These are phyloP conservation scores for Yarrowia keelungensis DNA, from an alignment of 805 yeast genomes.

Conservation along the genomic window DNA sequence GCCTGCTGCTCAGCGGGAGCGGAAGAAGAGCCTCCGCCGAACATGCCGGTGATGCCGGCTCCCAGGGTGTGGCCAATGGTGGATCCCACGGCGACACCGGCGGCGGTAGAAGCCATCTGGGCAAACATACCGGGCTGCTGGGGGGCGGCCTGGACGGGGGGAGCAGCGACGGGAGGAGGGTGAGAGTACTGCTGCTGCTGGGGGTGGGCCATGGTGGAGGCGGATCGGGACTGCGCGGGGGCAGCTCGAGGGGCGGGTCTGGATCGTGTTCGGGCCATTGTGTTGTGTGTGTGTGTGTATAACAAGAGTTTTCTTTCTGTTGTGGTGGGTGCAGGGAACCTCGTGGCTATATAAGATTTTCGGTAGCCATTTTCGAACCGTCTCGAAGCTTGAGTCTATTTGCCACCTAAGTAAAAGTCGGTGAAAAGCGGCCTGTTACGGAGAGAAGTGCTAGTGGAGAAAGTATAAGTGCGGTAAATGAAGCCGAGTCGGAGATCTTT, in stretches of 20 bases:
- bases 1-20: slow-evolving; percentile 59
- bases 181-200: slow-evolving; percentile 58
- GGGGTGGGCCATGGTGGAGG: slow-evolving; percentile 61
- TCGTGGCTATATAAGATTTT: slow-evolving; percentile 37
- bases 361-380: slow-evolving; percentile 28
- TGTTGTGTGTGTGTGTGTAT: slow-evolving; percentile 29
- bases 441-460: too few species aligned
- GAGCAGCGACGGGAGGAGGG: slow-evolving; percentile 55
- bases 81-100: slow-evolving; percentile 99
- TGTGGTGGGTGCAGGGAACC: slow-evolving; percentile 2
- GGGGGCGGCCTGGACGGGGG: slow-evolving; percentile 56
- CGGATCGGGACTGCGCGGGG: slow-evolving; percentile 64
- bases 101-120: slow-evolving; percentile 98
- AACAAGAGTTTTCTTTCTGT: not conserved
- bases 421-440: not conserved
- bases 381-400: slow-evolving; percentile 38
- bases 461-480: too few species aligned
- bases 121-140: slow-evolving; percentile 84
- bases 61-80: slow-evolving; percentile 96
- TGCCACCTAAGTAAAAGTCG: slow-evolving; percentile 5
- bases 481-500: slow-evolving; percentile 4
- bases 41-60: slow-evolving; percentile 89
- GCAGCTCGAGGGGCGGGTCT: slow-evolving; percentile 56
- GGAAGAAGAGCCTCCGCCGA: slow-evolving; percentile 73
- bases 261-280: slow-evolving; percentile 50